Percentiles rank a stretch among this genome's conserved stretches.
These are phyloP conservation scores for Corallochytrium limacisporum DNA, from an alignment of 78 protist genomes.

Conservation along the genomic window DNA sequence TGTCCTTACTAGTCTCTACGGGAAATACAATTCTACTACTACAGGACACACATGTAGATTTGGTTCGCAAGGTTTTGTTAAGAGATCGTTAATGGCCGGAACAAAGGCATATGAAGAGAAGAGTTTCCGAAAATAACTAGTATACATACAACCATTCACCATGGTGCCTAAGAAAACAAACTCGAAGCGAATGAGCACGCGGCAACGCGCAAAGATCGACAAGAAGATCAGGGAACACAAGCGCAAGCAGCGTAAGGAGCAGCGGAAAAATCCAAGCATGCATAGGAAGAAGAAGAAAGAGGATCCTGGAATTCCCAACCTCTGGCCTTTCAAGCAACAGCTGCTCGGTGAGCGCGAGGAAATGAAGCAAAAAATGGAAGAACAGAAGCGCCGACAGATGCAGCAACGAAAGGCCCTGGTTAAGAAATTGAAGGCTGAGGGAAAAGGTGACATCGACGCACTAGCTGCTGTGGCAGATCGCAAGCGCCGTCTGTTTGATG, in stretches of 20 bases:
- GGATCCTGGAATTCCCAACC: slow-evolving; percentile 85
- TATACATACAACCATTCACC: not conserved
- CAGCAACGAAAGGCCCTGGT: not conserved
- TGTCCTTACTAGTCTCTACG: no score
- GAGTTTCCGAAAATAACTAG: no score
- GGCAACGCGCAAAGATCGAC: slow-evolving; percentile 23
- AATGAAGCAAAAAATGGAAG: slow-evolving; percentile 15
- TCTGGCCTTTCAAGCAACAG: slow-evolving; percentile 71
- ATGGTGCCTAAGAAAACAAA: slow-evolving; percentile 3
- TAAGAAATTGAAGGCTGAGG: not conserved
- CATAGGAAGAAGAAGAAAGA: slow-evolving; percentile 26
- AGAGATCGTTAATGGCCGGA: no score
- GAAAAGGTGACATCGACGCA: not conserved
- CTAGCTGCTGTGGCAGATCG: not conserved
- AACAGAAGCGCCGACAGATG: slow-evolving; percentile 2
- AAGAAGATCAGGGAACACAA: slow-evolving; percentile 36
- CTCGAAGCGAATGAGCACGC: slow-evolving; percentile 12
- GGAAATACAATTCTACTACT: no score
- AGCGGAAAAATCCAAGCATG: not conserved
- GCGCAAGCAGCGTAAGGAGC: slow-evolving; percentile 6
- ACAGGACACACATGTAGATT: no score
- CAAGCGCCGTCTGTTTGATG: not conserved
- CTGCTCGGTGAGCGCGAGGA: slow-evolving; percentile 38
- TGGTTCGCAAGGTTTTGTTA: no score
- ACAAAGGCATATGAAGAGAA: no score